phyloP scores from a whole-genome alignment of 768 basidiomycete genomes.

The Asterophora parasitica region DNA sequence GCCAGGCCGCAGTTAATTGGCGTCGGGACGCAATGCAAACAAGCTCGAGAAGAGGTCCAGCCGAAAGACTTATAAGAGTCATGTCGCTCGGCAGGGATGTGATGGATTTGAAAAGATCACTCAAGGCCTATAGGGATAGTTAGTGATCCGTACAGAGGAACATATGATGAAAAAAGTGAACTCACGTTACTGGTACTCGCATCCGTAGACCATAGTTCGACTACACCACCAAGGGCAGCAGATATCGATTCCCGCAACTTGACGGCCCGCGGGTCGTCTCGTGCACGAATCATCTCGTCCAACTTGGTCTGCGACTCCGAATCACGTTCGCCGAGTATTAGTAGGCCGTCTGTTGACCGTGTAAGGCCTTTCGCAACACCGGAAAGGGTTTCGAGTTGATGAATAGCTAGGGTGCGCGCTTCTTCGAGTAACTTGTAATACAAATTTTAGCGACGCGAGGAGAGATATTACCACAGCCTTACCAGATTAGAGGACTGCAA shows the following conservation, averaged over 20 bases:
- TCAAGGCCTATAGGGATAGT: conserved; percentile 52
- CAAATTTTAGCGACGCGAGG: not conserved
- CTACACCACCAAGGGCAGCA: conserved; percentile 48
- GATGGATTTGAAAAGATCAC: conserved; percentile 81
- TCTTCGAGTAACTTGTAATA: conserved; percentile 62
- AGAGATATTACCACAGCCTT: not conserved
- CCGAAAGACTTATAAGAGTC: conserved; percentile 76
- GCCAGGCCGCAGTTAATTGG: conserved; percentile 78
- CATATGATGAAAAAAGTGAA: conserved; percentile 11
- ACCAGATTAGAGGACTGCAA: conserved; percentile 54
- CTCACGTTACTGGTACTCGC: conserved; percentile 72
- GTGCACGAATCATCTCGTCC: conserved; percentile 51
- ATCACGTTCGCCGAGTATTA: conserved; percentile 51
- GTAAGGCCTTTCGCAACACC: conserved; percentile 89
- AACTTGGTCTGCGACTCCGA: conserved; percentile 46
- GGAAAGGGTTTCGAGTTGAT: conserved; percentile 75
- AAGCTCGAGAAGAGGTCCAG: conserved; percentile 76
- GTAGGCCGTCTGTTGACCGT: conserved; percentile 62
- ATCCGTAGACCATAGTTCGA: conserved; percentile 79
- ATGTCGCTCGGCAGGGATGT: conserved; percentile 73
- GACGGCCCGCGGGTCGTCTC: conserved; percentile 59
- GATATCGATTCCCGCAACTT: conserved; percentile 67
- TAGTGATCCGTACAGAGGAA: not conserved
- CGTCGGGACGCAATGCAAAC: conserved; percentile 69
- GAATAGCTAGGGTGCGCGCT: conserved; percentile 57